These are phyloP conservation scores for Syzygium oleosum DNA, from an alignment of 345 rosid genomes.

Conservation along the genomic window DNA sequence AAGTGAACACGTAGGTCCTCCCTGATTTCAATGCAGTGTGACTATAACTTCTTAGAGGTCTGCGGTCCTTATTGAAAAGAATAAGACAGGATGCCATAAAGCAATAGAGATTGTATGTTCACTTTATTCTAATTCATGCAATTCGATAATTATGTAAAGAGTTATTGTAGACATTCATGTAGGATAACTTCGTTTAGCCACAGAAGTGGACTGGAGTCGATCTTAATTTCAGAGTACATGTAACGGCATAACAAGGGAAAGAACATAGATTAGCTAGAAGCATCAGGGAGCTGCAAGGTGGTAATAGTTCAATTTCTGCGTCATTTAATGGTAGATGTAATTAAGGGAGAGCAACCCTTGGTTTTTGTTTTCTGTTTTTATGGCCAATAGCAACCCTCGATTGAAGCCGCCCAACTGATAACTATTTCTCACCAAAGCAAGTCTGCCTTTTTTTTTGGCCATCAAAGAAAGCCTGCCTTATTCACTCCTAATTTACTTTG, in stretches of 20 bases:
- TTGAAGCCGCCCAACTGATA: background rate
- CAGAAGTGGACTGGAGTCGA: background rate
- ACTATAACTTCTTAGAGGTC: background rate
- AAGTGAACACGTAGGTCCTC: background rate
- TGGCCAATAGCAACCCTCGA: background rate
- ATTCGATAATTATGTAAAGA: background rate
- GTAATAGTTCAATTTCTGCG: background rate
- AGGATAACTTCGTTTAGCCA: background rate
- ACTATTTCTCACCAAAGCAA: background rate
- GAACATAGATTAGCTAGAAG: background rate
- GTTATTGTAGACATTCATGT: background rate
- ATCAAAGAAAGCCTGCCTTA: background rate
- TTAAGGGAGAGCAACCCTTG: background rate
- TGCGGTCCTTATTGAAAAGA: background rate
- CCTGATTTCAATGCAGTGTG: background rate
- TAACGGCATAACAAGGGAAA: background rate
- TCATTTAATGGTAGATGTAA: background rate
- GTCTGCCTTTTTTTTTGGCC: background rate
- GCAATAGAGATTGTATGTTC: background rate
- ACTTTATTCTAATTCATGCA: background rate
- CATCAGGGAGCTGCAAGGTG: background rate
- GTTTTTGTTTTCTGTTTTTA: background rate
- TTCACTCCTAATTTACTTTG: background rate
- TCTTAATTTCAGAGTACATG: background rate
- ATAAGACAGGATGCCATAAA: background rate